These are phyloP conservation scores for Pythium insidiosum DNA, from an alignment of 352 stramenopile species.

Conservation along the genomic window DNA sequence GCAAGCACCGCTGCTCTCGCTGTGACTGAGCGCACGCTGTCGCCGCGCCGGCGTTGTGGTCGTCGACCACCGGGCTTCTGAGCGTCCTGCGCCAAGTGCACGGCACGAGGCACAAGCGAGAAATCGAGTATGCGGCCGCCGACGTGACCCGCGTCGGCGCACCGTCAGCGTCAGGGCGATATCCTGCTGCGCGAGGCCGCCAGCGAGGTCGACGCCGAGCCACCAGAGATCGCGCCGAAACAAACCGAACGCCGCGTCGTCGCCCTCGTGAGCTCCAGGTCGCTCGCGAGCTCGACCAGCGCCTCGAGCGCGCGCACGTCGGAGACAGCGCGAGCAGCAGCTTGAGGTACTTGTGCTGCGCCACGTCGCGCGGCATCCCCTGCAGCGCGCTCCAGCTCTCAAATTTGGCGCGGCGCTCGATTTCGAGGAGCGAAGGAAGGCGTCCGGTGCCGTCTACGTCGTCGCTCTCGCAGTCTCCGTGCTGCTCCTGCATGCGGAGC, in stretches of 20 bases:
- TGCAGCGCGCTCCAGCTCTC: conserved; percentile 65
- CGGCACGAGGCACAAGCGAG: conserved; percentile 41
- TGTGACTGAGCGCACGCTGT: conserved; percentile 31
- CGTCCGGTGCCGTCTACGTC: too few species aligned
- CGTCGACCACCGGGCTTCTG: too few species aligned
- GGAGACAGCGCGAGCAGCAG: conserved; percentile 66
- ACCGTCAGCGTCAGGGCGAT: too few species aligned
- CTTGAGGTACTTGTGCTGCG: conserved; percentile 76
- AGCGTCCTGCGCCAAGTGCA: conserved; percentile 46
- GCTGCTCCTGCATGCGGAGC: conserved; percentile 64
- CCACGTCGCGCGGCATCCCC: conserved; percentile 25
- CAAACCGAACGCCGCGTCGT: too few species aligned
- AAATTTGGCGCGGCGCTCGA: conserved; percentile 69
- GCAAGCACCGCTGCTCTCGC: conserved; percentile 15
- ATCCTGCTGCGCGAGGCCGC: too few species aligned
- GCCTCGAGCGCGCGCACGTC: conserved; percentile 55
- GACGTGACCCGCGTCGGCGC: conserved; percentile 57
- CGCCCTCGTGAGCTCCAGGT: too few species aligned
- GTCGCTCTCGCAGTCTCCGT: conserved; percentile 77
- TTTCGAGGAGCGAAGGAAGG: conserved; percentile 52
- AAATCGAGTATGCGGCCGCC: conserved; percentile 46
- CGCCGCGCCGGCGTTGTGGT: conserved; percentile 11
- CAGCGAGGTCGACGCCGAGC: too few species aligned
- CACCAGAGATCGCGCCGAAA: too few species aligned
- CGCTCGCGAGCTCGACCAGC: conserved; percentile 32